Evolutionary conservation across 2,329 filamentous ascomycete genomes (phyloP).

Genomic region (Scedosporium boydii): DNA sequence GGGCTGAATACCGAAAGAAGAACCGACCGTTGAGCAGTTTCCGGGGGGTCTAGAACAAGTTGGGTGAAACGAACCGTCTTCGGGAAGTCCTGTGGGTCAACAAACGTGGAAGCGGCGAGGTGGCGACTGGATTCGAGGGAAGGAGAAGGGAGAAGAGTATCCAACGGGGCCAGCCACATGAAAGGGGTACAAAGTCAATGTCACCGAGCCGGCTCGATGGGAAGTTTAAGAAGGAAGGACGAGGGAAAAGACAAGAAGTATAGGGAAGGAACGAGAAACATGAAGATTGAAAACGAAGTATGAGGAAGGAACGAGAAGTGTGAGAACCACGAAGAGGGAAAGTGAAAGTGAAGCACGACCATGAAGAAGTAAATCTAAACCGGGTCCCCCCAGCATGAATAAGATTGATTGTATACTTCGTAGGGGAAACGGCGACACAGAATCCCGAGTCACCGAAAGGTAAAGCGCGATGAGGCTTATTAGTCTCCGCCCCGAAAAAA

Average conservation of each 20-base stretch:
- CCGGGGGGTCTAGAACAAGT: too few relatives aligned
- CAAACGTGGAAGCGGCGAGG: background rate
- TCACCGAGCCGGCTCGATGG: background rate
- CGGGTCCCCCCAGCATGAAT: too few relatives aligned
- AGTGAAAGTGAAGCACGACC: background rate
- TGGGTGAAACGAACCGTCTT: too few relatives aligned
- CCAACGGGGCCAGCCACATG: background rate
- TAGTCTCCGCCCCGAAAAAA: too few relatives aligned
- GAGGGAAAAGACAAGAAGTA: background rate
- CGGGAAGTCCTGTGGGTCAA: too few relatives aligned
- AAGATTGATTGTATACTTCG: too few relatives aligned
- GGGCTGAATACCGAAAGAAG: too few relatives aligned
- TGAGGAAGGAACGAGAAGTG: background rate
- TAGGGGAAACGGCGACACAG: background rate
- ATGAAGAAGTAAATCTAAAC: background rate
- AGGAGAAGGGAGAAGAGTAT: background rate
- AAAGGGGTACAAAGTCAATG: background rate
- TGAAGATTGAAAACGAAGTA: background rate
- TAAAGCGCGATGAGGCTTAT: background rate
- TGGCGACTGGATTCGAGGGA: background rate
- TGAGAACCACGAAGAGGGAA: background rate
- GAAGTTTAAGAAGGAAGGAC: background rate
- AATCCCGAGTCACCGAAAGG: background rate
- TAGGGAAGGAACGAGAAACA: background rate
- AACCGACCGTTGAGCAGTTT: too few relatives aligned